Base-by-base conservation (phyloP, 495 filamentous ascomycete genomes). In the Jackrogersella minutella region DNA sequence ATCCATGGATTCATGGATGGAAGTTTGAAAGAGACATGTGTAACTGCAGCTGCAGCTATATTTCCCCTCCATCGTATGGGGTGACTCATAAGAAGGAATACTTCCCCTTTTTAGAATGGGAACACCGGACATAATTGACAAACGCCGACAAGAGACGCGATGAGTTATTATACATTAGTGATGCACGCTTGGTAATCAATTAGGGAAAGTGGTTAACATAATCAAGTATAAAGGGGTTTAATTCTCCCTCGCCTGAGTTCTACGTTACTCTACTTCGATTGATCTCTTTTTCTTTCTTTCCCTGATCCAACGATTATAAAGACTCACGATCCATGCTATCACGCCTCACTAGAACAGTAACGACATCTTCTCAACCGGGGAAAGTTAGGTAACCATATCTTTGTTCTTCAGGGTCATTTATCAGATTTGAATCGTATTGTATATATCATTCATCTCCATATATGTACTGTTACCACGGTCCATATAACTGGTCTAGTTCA, bases 51-150 rank as follows among this genome's bases (percentile, higher is more conserved):
- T n/a, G n/a, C n/a, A n/a, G n/a, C n/a, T n/a, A n/a, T n/a, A n/a
- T n/a, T n/a, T n/a, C n/a, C n/a, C 4, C 13, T 30, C 7, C 37
- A 13, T 40, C 11, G n/a, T n/a, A n/a, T 30, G 28, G 28, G 9
- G 26, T 46, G 21, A 46, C 41, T 46, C 41, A 22, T 22, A 11
- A 4, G 13, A 44, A 43, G 16, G 3, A 30, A 30, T 30, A 5
- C 36, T 14, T 11, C 13, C 36, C 36, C 36, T 13, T 13, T 14
- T 14, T 21, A 16, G 6, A 2, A 24, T 46, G 41, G 16, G 34
- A n/a, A 50, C 26, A 26, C 19, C 46, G 46, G 46, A 50, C n/a
- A 31, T 50, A 50, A 26, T 50, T n/a, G 33, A 19, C 26, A 50
- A 50, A 33, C 28, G 46, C 46, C 46, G 46, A 33, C 46, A 5